Evolutionary conservation across 2,329 filamentous ascomycete genomes (phyloP).

Genomic region (Calycina marina): DNA sequence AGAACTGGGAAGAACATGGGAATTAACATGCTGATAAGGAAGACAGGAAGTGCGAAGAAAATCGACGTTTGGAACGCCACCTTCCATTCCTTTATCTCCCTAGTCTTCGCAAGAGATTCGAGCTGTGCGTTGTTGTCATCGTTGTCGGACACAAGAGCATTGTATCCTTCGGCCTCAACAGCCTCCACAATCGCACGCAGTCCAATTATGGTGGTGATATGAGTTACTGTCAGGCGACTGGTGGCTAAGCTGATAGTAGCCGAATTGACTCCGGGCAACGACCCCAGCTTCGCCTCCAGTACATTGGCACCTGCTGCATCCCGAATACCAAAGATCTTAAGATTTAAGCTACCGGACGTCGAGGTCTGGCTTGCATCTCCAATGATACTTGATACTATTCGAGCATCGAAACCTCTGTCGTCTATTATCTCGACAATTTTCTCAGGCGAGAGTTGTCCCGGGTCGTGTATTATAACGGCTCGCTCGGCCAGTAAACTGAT

Average conservation of each 20-base stretch:
- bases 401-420: constrained; percentile 77
- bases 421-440: constrained; percentile 75
- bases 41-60: constrained; percentile 76
- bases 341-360: constrained; percentile 49
- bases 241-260: constrained; percentile 60
- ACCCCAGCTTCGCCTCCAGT: constrained; percentile 53
- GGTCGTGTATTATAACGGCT: constrained; percentile 75
- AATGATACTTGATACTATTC: constrained; percentile 60
- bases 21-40: constrained; percentile 83
- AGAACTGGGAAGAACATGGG: constrained; percentile 69
- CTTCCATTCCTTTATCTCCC: constrained; percentile 89
- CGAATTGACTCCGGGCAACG: constrained; percentile 57
- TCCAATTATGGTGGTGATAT: constrained; percentile 58
- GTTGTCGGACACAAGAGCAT: constrained; percentile 76
- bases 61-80: constrained; percentile 65
- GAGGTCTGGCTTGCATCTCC: constrained; percentile 39
- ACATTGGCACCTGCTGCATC: constrained; percentile 57
- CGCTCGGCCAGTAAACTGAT: constrained; percentile 89
- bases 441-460: constrained; percentile 51
- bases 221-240: constrained; percentile 58
- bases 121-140: constrained; percentile 96
- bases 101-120: constrained; percentile 89
- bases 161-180: constrained; percentile 71
- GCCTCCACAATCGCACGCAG: constrained; percentile 70
- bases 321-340: constrained; percentile 71